These are phyloP conservation scores for Scenedesmus sp. DNA, from an alignment of 163 green algal genomes.

Conservation along the genomic window DNA sequence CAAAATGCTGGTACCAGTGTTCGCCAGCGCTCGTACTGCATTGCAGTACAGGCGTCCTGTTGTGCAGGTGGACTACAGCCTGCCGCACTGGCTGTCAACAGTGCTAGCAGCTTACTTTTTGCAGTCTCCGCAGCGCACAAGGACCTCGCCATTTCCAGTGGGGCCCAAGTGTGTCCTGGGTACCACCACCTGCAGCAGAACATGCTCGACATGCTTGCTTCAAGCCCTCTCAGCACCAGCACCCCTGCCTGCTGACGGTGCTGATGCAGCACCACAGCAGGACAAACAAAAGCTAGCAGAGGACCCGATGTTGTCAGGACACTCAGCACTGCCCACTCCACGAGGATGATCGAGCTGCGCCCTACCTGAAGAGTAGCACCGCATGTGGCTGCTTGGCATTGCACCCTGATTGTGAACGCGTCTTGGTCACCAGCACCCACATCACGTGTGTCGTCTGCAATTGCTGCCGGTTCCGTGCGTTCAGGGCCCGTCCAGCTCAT, in stretches of 20 bases:
- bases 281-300: neutral
- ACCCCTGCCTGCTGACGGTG: neutral
- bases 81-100: neutral
- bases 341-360: neutral
- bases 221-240: neutral
- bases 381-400: conserved; percentile 32
- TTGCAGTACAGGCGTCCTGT: neutral
- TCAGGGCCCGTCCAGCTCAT: neutral
- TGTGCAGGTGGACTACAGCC: neutral
- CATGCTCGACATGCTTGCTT: neutral
- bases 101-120: conserved; percentile 1
- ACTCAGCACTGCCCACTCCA: neutral
- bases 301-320: no score
- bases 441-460: neutral
- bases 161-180: neutral
- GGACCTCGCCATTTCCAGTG: conserved; percentile 20
- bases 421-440: neutral
- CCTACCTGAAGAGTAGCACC: conserved; percentile 31
- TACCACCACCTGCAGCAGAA: neutral
- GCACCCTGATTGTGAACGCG: conserved; percentile 11
- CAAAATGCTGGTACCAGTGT: no score
- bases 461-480: neutral
- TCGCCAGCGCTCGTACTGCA: neutral
- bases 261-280: neutral
- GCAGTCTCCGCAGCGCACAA: conserved; percentile 22